Evolutionary conservation across 2,329 filamentous ascomycete genomes (phyloP).

Genomic region (Fusarium luffae): DNA sequence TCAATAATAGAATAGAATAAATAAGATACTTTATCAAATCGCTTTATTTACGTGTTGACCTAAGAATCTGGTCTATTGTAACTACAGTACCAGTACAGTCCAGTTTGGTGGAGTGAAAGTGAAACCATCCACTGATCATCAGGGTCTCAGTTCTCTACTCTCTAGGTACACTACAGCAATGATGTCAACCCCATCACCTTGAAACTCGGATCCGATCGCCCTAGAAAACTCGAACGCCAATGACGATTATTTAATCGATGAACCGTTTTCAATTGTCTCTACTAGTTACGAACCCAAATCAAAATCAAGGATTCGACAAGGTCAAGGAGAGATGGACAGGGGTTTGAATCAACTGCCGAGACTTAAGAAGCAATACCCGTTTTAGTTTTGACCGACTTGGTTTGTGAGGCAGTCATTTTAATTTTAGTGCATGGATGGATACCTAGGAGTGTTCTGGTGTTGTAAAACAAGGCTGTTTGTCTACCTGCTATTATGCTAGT

Average conservation of each 20-base stretch:
- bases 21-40: not conserved
- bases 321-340: not conserved
- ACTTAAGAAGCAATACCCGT: not conserved
- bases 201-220: not conserved
- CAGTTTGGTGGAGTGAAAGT: not conserved
- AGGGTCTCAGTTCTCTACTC: constrained; percentile 5
- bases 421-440: not conserved
- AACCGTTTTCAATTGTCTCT: not conserved
- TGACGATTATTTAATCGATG: constrained; percentile 1
- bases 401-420: not conserved
- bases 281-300: not conserved
- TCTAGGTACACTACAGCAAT: not conserved
- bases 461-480: not conserved
- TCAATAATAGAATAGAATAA: not conserved
- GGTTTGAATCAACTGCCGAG: constrained; percentile 7
- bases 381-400: not conserved
- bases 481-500: not conserved
- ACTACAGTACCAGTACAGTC: no score
- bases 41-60: not conserved
- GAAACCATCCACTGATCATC: constrained; percentile 16
- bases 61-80: not conserved
- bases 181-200: constrained; percentile 26
- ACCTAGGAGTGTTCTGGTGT: not conserved
- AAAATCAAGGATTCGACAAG: not conserved
- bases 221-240: constrained; percentile 7